Base-by-base conservation (phyloP, 192 early-diverging fungal species). In the Entomortierella lignicola region DNA sequence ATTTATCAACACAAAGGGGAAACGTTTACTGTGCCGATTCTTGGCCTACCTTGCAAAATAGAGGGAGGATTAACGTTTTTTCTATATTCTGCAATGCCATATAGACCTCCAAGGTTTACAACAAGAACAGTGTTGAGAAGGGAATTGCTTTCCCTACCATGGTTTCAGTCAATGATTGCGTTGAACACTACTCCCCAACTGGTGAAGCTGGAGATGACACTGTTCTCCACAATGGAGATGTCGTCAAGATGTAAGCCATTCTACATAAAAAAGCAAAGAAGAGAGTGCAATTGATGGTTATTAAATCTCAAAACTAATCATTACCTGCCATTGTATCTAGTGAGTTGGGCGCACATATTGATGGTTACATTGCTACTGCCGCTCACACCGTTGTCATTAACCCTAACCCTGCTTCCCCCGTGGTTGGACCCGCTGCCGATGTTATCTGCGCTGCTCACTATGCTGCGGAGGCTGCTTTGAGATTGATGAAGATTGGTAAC, bases 271-370 rank as follows among this genome's bases (percentile, higher is more conserved):
- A 43, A 17, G 10, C 42, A 17, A 8, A 43, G 42, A 8, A 43
- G 42, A 17, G 52, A 53, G 20, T 21, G 1, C 10, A 53, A 53
- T 23, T 53, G 52, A 23, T 23, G 1, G 10, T 53, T 53, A 8
- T 8, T n/a, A 53, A 10, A 53, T n/a, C 51, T n/a, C n/a, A n/a
- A n/a, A n/a, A n/a, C n/a, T n/a, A n/a, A n/a, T n/a, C n/a, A n/a
- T n/a, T n/a, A n/a, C 27, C 1, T 59, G 52, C 20, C 23, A 23
- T 39, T 7, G 31, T 43, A 21, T 42, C 44, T 77, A 89, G 90
- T 79, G 94, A 97, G 66, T 82, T 98, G 42, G 93, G 92, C 59
- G 94, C 87, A 43, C 97, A 99, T 81, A 89, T 99, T 70, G 94
- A 98, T 85, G 97, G 97, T 21, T 97, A 94, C 82, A 90, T 93